Evolutionary conservation across 768 basidiomycete species (phyloP).

Genomic region (Lentinula sp.): DNA sequence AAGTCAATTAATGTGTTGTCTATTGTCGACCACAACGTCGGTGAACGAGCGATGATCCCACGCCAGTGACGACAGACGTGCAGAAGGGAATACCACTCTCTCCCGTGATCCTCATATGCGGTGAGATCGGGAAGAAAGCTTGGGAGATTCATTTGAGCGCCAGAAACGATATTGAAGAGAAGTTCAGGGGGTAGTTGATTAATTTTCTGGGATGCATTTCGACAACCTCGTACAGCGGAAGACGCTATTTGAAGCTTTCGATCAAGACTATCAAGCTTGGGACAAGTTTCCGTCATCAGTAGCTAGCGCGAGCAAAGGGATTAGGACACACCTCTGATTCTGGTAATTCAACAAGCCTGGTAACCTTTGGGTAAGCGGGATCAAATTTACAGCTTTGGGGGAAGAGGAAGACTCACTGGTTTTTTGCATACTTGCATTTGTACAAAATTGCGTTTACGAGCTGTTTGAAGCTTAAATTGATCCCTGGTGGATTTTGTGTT

Average conservation of each 20-base stretch:
- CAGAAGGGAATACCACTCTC: conserved; percentile 3
- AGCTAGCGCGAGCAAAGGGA: neutral
- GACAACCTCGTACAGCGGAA: conserved; percentile 7
- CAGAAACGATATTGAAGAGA: conserved; percentile 5
- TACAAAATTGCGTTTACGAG: conserved; percentile 4
- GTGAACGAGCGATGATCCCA: conserved; percentile 5
- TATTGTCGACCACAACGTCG: conserved; percentile 5
- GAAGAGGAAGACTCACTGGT: neutral
- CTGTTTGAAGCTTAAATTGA: neutral
- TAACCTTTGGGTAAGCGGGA: neutral
- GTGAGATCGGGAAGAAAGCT: conserved; percentile 4
- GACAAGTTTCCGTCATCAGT: neutral
- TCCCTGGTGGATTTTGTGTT: neutral
- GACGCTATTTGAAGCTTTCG: conserved; percentile 4
- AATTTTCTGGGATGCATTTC: conserved; percentile 8
- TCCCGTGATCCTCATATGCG: neutral
- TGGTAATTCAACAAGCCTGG: conserved; percentile 1
- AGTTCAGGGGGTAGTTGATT: conserved; percentile 11
- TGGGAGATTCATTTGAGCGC: conserved; percentile 4
- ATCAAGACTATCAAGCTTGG: neutral
- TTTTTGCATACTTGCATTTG: conserved; percentile 5
- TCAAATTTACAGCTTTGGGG: neutral
- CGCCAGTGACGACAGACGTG: conserved; percentile 7
- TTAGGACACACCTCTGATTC: neutral
- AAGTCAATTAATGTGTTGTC: neutral